Evolutionary conservation across 257 asterid species (phyloP).

Genomic region (Solanum dulcamara): DNA sequence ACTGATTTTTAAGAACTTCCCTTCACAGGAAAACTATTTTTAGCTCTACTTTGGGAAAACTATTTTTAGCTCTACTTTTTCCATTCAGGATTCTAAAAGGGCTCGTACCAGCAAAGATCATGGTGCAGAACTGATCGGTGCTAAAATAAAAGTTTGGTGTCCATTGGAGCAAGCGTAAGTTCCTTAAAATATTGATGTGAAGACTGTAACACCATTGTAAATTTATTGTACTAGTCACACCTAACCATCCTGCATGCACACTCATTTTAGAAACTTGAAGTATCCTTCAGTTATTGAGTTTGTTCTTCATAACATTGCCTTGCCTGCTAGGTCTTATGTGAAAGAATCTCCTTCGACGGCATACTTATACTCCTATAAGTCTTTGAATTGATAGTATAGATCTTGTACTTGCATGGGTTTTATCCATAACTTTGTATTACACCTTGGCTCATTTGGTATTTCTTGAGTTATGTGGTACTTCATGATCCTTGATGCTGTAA

Average conservation of each 20-base stretch:
- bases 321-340: neutral
- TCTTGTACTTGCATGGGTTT: neutral
- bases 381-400: neutral
- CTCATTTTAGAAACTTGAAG: neutral
- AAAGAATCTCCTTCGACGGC: neutral
- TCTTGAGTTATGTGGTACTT: neutral
- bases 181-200: neutral
- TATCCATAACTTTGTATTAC: neutral
- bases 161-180: conserved; percentile 33
- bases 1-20: neutral
- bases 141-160: conserved; percentile 43
- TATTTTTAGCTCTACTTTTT: neutral
- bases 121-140: conserved; percentile 37
- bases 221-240: neutral
- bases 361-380: neutral
- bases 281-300: neutral
- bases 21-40: neutral
- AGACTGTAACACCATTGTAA: neutral
- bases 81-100: conserved; percentile 17
- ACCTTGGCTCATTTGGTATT: neutral
- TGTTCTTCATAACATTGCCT: neutral
- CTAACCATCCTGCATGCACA: neutral
- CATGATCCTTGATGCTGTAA: neutral
- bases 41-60: too few relatives aligned
- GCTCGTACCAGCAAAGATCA: conserved; percentile 6